A percentile compares a stretch with the other conserved stretches of the same genome.
Conservation (phyloP, 2,329 filamentous ascomycete species). For the Huntiella abstrusa region DNA sequence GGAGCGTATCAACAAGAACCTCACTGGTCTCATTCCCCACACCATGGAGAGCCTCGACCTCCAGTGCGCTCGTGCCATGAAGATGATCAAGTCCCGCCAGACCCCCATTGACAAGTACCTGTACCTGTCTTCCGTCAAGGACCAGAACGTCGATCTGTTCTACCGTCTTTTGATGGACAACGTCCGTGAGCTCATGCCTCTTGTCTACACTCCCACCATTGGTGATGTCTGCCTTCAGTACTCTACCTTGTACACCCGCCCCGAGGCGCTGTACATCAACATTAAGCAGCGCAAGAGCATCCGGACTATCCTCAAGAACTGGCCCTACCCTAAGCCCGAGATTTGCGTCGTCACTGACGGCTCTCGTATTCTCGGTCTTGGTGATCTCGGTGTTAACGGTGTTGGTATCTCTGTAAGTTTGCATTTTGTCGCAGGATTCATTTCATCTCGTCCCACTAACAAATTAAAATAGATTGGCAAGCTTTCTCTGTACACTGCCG, state of each 20-base stretch:
- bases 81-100: conserved; percentile 50
- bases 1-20: conserved; percentile 43
- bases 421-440: conserved; percentile 1
- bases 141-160: conserved; percentile 62
- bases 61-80: conserved; percentile 48
- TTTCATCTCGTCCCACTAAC: conserved; percentile 3
- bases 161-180: conserved; percentile 67
- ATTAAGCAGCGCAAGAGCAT: conserved; percentile 88
- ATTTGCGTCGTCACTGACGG: conserved; percentile 96
- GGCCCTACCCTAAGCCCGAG: conserved; percentile 75
- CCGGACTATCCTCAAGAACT: conserved; percentile 74
- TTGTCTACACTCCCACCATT: conserved; percentile 79
- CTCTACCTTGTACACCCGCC: conserved; percentile 86
- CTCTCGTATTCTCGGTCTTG: conserved; percentile 77
- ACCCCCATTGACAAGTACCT: conserved; percentile 67
- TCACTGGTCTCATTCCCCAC: conserved; percentile 46
- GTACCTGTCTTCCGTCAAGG: conserved; percentile 59
- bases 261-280: conserved; percentile 90
- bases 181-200: conserved; percentile 57
- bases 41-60: conserved; percentile 41
- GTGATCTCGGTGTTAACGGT: conserved; percentile 89
- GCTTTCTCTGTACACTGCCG: conserved; percentile 83
- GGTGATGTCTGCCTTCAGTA: conserved; percentile 94
- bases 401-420: conserved; percentile 77
- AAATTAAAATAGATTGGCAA: conserved; percentile 51